Percentiles rank a stretch among this genome's conserved stretches.
These are phyloP conservation scores for Neofusicoccum sp. DNA, from an alignment of 2,329 filamentous ascomycete genomes.

Conservation along the genomic window DNA sequence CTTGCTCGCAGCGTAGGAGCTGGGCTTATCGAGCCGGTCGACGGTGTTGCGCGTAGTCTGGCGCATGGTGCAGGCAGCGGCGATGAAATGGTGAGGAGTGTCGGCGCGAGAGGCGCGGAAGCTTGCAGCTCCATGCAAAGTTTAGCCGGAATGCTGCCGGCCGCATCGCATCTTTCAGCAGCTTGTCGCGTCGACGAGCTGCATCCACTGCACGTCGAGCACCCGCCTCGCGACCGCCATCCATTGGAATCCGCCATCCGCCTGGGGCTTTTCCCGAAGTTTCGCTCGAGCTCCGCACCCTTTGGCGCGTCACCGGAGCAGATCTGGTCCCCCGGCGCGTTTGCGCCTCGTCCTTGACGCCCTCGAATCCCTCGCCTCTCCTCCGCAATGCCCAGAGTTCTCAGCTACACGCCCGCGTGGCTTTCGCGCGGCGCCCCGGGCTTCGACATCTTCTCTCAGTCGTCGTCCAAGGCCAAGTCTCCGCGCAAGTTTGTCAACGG, in stretches of 20 bases:
- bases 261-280: background rate
- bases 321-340: background rate
- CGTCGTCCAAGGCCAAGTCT: constrained; percentile 45
- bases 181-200: constrained; percentile 6
- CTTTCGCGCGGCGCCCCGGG: constrained; percentile 75
- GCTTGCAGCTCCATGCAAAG: constrained; percentile 6
- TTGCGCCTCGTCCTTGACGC: background rate
- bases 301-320: background rate
- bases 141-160: constrained; percentile 1
- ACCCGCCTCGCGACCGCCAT: background rate
- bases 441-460: constrained; percentile 67
- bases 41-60: constrained; percentile 66
- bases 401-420: constrained; percentile 84
- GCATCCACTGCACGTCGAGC: background rate
- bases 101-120: background rate
- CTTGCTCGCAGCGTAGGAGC: constrained; percentile 85
- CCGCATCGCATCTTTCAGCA: constrained; percentile 10
- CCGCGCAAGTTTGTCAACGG: constrained; percentile 27
- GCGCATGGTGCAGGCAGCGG: constrained; percentile 40
- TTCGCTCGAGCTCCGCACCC: background rate
- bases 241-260: constrained; percentile 1
- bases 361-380: background rate
- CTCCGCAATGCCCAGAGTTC: constrained; percentile 73
- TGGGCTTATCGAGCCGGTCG: constrained; percentile 88
- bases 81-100: background rate